Percentiles rank a stretch among this genome's conserved stretches.
phyloP scores from a whole-genome alignment of 108 stramenopile species.

The Pseudonitzschia multiseries region DNA sequence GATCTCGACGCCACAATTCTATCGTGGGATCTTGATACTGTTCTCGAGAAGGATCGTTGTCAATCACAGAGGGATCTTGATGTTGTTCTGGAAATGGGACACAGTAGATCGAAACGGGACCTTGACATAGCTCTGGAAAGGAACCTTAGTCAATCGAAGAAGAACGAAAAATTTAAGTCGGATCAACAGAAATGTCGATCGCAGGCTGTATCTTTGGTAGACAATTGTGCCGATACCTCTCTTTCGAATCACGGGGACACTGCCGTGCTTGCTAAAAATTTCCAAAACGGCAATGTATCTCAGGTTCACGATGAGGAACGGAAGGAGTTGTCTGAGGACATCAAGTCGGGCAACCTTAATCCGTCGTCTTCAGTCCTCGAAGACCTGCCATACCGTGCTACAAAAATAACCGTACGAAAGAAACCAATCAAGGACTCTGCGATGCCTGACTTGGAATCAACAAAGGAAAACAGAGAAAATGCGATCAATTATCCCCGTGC shows the following conservation, averaged over 20 bases:
- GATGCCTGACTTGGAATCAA: too few species aligned
- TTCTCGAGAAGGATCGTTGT: neutral
- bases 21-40: neutral
- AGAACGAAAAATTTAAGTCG: too few species aligned
- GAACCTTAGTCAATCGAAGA: neutral
- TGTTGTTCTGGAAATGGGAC: neutral
- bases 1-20: neutral
- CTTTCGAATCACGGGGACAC: neutral
- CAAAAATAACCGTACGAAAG: neutral
- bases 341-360: neutral
- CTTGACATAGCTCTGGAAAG: neutral
- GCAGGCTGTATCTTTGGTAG: neutral
- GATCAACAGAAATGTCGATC: too few species aligned
- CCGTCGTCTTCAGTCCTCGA: neutral
- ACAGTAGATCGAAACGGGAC: neutral
- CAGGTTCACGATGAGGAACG: neutral
- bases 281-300: neutral
- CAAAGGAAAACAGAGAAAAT: neutral
- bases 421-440: too few species aligned
- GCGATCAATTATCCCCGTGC: neutral
- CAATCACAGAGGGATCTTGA: neutral
- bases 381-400: constrained; percentile 3
- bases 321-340: neutral
- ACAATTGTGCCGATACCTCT: neutral
- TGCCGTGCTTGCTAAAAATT: too few species aligned